These are phyloP conservation scores for Tolypocladium inflatum DNA, from an alignment of 2,329 filamentous ascomycete species.

Conservation along the genomic window DNA sequence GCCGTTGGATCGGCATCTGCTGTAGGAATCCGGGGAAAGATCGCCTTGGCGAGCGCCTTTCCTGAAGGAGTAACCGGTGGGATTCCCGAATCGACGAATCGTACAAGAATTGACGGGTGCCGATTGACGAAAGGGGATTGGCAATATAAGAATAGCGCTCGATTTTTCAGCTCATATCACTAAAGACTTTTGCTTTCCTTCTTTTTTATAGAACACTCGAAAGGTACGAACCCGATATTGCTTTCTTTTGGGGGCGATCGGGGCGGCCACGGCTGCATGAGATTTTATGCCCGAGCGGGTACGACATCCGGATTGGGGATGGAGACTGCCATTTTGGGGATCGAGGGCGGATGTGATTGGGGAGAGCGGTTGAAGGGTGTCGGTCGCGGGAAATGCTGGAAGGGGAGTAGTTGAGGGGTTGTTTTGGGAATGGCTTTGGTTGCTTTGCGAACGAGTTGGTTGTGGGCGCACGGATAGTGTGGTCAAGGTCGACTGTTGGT, in stretches of 20 bases:
- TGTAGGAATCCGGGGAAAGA: constrained; percentile 1
- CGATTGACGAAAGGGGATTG: not conserved
- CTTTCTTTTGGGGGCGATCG: constrained; percentile 9
- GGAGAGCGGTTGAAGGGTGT: not conserved
- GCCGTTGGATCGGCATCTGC: not conserved
- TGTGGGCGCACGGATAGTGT: not conserved
- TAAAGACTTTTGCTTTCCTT: not conserved
- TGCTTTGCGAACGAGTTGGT: not conserved
- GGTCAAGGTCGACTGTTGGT: not conserved
- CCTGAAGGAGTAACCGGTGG: constrained; percentile 1
- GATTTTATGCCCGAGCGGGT: not conserved
- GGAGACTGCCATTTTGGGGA: constrained; percentile 8
- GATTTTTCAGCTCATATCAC: not conserved
- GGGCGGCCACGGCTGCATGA: not conserved
- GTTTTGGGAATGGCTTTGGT: not conserved
- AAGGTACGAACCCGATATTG: no score
- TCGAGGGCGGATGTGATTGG: not conserved
- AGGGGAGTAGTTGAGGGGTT: not conserved
- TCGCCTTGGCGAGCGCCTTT: constrained; percentile 4
- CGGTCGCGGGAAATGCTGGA: not conserved
- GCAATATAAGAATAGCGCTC: not conserved
- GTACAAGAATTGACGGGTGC: not conserved
- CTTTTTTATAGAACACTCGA: not conserved
- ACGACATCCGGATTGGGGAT: constrained; percentile 4
- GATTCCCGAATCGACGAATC: not conserved